phyloP scores from a whole-genome alignment of 192 early-diverging fungal species.

The Umbelopsis sp. region DNA sequence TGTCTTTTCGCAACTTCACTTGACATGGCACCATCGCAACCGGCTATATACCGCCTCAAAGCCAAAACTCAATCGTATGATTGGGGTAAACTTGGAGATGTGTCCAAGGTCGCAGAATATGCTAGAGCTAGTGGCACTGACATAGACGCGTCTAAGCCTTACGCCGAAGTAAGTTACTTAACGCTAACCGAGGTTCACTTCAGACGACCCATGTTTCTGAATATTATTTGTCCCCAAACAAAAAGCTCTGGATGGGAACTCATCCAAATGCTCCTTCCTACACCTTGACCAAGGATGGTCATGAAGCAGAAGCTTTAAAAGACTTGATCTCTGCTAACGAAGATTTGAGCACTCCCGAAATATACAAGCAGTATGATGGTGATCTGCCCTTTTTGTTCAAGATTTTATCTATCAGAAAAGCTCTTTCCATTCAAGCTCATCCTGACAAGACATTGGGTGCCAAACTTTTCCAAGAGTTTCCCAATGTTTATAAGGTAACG shows the following conservation, averaged over 20 bases:
- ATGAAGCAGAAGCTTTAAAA: constrained; percentile 56
- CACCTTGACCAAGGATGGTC: constrained; percentile 44
- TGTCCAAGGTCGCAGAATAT: constrained; percentile 86
- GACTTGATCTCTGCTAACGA: constrained; percentile 60
- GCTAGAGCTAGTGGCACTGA: constrained; percentile 58
- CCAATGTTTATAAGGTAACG: constrained; percentile 82
- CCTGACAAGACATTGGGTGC: constrained; percentile 90
- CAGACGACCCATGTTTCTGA: neutral
- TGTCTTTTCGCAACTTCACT: neutral
- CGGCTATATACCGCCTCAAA: constrained; percentile 61
- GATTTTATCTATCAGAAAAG: constrained; percentile 84
- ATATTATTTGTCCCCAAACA: constrained; percentile 28
- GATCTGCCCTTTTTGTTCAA: constrained; percentile 99
- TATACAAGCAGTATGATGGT: constrained; percentile 65
- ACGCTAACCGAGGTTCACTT: neutral
- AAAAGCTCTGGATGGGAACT: constrained; percentile 96
- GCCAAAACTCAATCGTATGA: constrained; percentile 89
- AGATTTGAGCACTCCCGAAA: constrained; percentile 51
- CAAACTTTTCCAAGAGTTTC: constrained; percentile 67
- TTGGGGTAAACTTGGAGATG: constrained; percentile 90
- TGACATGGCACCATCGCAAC: constrained; percentile 24
- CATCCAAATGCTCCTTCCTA: constrained; percentile 89
- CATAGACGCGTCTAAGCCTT: constrained; percentile 69
- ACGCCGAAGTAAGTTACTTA: constrained; percentile 76
- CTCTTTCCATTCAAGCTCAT: constrained; percentile 97